Evolutionary conservation across 2,329 filamentous ascomycete genomes (phyloP).

Genomic region (Penicillium sp.): DNA sequence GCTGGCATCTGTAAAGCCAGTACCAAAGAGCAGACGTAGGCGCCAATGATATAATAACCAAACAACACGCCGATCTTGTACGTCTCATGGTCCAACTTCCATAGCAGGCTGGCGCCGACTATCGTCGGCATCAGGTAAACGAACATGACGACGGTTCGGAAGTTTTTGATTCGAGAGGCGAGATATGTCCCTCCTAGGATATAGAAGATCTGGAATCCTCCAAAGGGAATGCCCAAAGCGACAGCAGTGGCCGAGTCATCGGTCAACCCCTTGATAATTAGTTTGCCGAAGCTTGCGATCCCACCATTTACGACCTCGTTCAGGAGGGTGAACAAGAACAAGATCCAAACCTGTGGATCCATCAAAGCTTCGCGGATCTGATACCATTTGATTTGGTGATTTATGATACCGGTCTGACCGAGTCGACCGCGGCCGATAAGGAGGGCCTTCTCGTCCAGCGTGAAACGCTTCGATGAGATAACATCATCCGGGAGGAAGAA

Average conservation of each 20-base stretch:
- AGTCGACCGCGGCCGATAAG: conserved; percentile 35
- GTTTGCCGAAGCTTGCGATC: conserved; percentile 48
- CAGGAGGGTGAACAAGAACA: conserved; percentile 41
- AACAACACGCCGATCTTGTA: conserved; percentile 43
- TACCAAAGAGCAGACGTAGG: conserved; percentile 46
- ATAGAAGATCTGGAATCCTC: conserved; percentile 45
- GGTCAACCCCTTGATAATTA: conserved; percentile 44
- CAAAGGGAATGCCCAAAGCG: conserved; percentile 48
- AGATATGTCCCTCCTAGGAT: conserved; percentile 47
- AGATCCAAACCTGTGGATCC: conserved; percentile 41
- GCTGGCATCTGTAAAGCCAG: conserved; percentile 41
- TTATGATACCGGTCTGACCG: conserved; percentile 41
- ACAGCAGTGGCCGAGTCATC: conserved; percentile 43
- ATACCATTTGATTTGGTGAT: conserved; percentile 41
- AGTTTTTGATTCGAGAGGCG: conserved; percentile 45
- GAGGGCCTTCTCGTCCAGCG: conserved; percentile 38
- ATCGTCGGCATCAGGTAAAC: conserved; percentile 47
- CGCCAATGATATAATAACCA: conserved; percentile 45
- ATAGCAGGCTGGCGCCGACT: conserved; percentile 43
- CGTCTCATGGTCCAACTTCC: conserved; percentile 40
- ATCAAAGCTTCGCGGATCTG: conserved; percentile 43
- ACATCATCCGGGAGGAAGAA: conserved; percentile 40
- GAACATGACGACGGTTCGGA: conserved; percentile 47
- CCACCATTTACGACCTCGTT: conserved; percentile 49
- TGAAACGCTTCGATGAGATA: conserved; percentile 37